Evolutionary conservation across 2,329 filamentous ascomycete species (phyloP), one percentile per base, ranked within the genome.

Genomic region (Colletotrichum caudatum): DNA sequence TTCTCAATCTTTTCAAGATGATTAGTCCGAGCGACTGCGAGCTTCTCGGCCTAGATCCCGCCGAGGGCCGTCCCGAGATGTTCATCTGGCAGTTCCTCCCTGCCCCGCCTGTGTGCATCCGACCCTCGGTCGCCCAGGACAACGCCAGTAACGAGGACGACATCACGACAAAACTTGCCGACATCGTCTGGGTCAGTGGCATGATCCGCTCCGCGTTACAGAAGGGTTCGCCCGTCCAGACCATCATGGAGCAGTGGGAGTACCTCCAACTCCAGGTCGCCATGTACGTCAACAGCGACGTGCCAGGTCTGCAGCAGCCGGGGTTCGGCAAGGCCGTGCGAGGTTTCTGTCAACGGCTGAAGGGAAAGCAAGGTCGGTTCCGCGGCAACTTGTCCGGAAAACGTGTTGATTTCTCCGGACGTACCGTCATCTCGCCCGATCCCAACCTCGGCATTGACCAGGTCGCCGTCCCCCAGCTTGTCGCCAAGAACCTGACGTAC

Each of bases 211-310:
- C 93, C 29, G 94, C 94, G 0, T 82, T 98, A 20, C 88, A 92
- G 72, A 94, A 94, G 75, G 95, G 95, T 12, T 93, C 95, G 18
- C 91, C 94, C 0, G 88, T 99, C 2, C 90, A 93, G 75, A 97
- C 94, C 0, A 93, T 98, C 68, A 97, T 98, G 91, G 96, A 99
- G 80, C 94, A 97, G 77, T 99, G 96, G 96, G 96, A 99, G 78
- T 98, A 95, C 77, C 85, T 99, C 72, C 95, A 98, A 78, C 88
- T 97, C 11, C 95, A 98, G 78, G 93, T 98, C 72, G 96, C 95
- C 72, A 94, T 98, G 87, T 98, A 99, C 80, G 95, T 99, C 80
- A 98, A 99, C 84, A 97, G 95, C 74, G 95, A 98, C 76, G 91
- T 97, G 2, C 96, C 96, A 0, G 95, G 95, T 37, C 87, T 99